A percentile compares a stretch with the other conserved stretches of the same genome.
Conservation (phyloP, 768 basidiomycete species). For the Mycena filopes region DNA sequence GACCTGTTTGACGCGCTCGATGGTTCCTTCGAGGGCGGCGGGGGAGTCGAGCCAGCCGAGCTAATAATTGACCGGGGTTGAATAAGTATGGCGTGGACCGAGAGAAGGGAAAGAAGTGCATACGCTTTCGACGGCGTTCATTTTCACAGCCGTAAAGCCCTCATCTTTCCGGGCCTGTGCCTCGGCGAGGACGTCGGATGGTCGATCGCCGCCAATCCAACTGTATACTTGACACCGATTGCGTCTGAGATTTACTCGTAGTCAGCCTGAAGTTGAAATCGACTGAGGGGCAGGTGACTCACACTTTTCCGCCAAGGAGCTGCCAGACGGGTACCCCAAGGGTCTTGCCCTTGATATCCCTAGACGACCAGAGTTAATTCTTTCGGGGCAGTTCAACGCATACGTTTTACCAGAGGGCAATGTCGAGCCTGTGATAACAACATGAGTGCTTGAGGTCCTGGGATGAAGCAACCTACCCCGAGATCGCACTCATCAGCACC, state of each 20-base stretch:
- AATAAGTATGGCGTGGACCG: too few relatives aligned
- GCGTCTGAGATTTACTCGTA: slow-evolving; percentile 39
- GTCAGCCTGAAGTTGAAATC: not conserved
- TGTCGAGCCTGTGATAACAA: slow-evolving; percentile 63
- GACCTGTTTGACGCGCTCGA: slow-evolving; percentile 63
- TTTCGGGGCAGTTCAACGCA: too few relatives aligned
- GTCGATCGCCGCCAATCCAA: slow-evolving; percentile 69
- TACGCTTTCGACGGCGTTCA: slow-evolving; percentile 68
- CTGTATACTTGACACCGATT: slow-evolving; percentile 68
- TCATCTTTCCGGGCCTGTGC: slow-evolving; percentile 66
- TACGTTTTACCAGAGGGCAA: slow-evolving; percentile 60
- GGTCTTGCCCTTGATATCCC: slow-evolving; percentile 84
- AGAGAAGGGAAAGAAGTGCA: slow-evolving; percentile 18
- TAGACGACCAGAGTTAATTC: not conserved
- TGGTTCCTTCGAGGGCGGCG: slow-evolving; percentile 57
- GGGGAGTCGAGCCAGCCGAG: slow-evolving; percentile 74
- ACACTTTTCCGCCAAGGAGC: slow-evolving; percentile 74
- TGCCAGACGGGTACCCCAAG: slow-evolving; percentile 74
- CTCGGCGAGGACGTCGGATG: slow-evolving; percentile 60
- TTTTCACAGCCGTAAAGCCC: slow-evolving; percentile 78
- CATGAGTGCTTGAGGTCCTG: slow-evolving; percentile 48
- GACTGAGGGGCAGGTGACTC: not conserved
- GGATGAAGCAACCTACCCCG: slow-evolving; percentile 1
- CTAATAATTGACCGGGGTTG: slow-evolving; percentile 31
- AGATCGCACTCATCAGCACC: slow-evolving; percentile 60